Conservation (phyloP, 2,329 filamentous ascomycete genomes). For the Plenodomus lindquistii region DNA sequence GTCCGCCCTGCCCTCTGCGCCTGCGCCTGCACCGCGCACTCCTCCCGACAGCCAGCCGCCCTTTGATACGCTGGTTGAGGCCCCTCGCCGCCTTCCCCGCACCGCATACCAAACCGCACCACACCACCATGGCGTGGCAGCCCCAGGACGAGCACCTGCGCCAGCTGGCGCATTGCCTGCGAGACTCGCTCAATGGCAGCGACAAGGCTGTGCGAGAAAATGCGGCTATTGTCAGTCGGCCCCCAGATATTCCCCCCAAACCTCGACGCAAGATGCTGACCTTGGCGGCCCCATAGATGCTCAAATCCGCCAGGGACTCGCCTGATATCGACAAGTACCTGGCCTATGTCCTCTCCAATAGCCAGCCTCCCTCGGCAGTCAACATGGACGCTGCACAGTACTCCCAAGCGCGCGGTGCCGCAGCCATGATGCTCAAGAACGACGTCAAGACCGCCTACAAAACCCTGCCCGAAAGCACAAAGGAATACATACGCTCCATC, state of each 20-base stretch:
- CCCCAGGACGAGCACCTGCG: slow-evolving; percentile 82
- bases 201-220: slow-evolving; percentile 82
- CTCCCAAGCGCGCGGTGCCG: slow-evolving; percentile 79
- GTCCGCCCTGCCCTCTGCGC: slow-evolving; percentile 8
- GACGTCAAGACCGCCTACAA: slow-evolving; percentile 78
- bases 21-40: slow-evolving; percentile 11
- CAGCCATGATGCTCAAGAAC: slow-evolving; percentile 95
- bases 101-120: slow-evolving; percentile 15
- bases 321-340: slow-evolving; percentile 98
- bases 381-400: slow-evolving; percentile 65
- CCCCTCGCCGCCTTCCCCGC: slow-evolving; percentile 12
- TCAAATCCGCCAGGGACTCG: slow-evolving; percentile 81
- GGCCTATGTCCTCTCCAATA: slow-evolving; percentile 81
- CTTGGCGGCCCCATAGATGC: slow-evolving; percentile 67
- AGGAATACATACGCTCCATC: slow-evolving; percentile 77
- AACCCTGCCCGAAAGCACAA: slow-evolving; percentile 71
- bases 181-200: slow-evolving; percentile 86
- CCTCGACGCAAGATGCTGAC: slow-evolving; percentile 29
- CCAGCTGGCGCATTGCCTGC: slow-evolving; percentile 87
- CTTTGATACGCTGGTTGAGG: slow-evolving; percentile 7
- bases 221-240: slow-evolving; percentile 75
- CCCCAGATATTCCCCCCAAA: slow-evolving; percentile 4
- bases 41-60: slow-evolving; percentile 5
- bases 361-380: slow-evolving; percentile 64
- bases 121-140: slow-evolving; percentile 79